Evolutionary conservation across 352 stramenopile genomes (phyloP).

Genomic region (Phytophthora vignae): DNA sequence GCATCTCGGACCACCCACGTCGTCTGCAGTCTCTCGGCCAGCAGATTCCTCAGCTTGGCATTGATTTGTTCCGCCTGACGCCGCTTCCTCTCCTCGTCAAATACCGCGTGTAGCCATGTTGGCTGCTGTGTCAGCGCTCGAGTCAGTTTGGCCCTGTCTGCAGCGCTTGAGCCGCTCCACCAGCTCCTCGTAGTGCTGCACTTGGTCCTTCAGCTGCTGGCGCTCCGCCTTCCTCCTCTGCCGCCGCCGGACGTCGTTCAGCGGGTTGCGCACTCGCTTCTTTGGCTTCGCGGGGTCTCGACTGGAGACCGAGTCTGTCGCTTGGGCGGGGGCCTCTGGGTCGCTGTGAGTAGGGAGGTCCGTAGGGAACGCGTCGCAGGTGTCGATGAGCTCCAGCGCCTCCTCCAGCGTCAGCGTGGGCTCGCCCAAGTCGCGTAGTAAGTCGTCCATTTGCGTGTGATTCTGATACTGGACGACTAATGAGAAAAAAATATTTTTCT

Average conservation of each 20-base stretch:
- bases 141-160: neutral
- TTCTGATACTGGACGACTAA: too few species aligned
- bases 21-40: constrained; percentile 8
- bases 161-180: constrained; percentile 18
- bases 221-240: constrained; percentile 26
- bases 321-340: neutral
- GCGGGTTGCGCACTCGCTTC: constrained; percentile 21
- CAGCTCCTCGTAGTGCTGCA: constrained; percentile 23
- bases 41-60: constrained; percentile 7
- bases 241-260: constrained; percentile 11
- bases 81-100: constrained; percentile 7
- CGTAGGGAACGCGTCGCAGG: constrained; percentile 1
- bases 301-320: too few species aligned
- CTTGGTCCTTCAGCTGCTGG: constrained; percentile 32
- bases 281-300: constrained; percentile 3
- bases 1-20: constrained; percentile 2
- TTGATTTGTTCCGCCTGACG: constrained; percentile 18
- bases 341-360: neutral
- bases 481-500: too few species aligned
- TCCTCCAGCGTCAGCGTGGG: constrained; percentile 17
- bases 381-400: constrained; percentile 20
- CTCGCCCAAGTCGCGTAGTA: neutral
- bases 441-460: constrained; percentile 9
- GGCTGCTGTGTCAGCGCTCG: neutral
- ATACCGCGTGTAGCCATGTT: constrained; percentile 5